Conservation (phyloP, 2,329 filamentous ascomycete species). For the Arthrobotrys musiformis region DNA sequence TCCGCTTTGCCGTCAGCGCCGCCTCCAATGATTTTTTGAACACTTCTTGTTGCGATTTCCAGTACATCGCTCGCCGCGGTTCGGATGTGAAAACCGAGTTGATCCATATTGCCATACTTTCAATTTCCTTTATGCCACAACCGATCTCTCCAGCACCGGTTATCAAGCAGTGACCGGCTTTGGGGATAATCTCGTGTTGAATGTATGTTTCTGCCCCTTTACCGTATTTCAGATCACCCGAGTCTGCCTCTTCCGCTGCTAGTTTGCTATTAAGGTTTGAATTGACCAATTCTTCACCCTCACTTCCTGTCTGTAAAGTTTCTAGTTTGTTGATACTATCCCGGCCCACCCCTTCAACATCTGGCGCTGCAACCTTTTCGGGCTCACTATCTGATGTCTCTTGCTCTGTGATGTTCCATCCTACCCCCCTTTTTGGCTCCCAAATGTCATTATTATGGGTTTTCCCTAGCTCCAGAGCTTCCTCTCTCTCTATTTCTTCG, state of each 20-base stretch:
- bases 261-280: background rate
- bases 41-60: conserved; percentile 12
- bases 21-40: background rate
- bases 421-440: background rate
- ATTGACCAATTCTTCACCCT: background rate
- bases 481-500: conserved; percentile 6
- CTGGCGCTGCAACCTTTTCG: background rate
- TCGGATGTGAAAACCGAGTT: background rate
- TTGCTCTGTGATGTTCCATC: background rate
- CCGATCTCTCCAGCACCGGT: conserved; percentile 9
- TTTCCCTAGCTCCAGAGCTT: conserved; percentile 9
- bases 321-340: background rate
- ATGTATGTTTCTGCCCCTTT: conserved; percentile 20
- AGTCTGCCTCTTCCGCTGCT: background rate
- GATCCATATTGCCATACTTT: conserved; percentile 38
- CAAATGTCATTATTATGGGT: conserved; percentile 20
- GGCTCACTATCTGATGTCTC: background rate
- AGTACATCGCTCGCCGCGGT: background rate
- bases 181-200: conserved; percentile 14
- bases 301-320: background rate
- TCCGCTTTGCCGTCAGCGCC: background rate
- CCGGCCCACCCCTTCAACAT: background rate
- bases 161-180: conserved; percentile 34
- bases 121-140: conserved; percentile 12
- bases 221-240: background rate